Base-by-base conservation (phyloP, 495 filamentous ascomycete species). In the Trichoderma gamsii region DNA sequence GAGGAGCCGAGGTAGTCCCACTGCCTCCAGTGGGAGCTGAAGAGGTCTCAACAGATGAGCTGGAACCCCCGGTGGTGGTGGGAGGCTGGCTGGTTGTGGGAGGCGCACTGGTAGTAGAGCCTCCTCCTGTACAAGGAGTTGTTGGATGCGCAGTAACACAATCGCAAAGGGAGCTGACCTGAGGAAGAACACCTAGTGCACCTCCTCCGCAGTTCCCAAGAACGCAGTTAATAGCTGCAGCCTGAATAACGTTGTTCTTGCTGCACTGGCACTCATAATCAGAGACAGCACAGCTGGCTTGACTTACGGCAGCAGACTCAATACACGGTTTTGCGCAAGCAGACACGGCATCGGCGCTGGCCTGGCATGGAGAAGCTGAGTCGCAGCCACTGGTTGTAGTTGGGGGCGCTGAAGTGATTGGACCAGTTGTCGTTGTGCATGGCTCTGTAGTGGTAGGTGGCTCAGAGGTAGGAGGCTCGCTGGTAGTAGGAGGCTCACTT, bases 141-240 rank as follows among this genome's bases (percentile, higher is more conserved):
- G 43, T 49, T 44, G 65, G 65, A 27, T 23, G 41, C 1, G 64
- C 46, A 1, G 44, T 66, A 29, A 66, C 68, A 32, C 68, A 69
- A n/a, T 4, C 23, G 46, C 68, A 69, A 2, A 69, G 44, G 0
- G 68, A 25, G 32, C 46, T 66, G 12, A 66, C 68, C 4, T n/a
- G 16, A 18, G 23, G 12, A 11, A 64, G 29, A 41, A 64, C 63
- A 4, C 9, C 63, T 6, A 41, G 27, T n/a, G 38, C 29, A 38
- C 27, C n/a, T 1, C 7, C 7, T 16, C 38, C 63, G n/a, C 63
- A 64, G 13, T 23, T 25, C 3, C 29, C 38, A 3, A 41, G 23
- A 12, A 64, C 63, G 32, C 63, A 64, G n/a, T 32, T 35, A 64
- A 41, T 18, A 21, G 63, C 63, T 35, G 63, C 63, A 12, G 16